Evolutionary conservation across 2,329 filamentous ascomycete genomes (phyloP), one percentile per base, ranked within the genome.

Genomic region (Penicillium rolfsii): DNA sequence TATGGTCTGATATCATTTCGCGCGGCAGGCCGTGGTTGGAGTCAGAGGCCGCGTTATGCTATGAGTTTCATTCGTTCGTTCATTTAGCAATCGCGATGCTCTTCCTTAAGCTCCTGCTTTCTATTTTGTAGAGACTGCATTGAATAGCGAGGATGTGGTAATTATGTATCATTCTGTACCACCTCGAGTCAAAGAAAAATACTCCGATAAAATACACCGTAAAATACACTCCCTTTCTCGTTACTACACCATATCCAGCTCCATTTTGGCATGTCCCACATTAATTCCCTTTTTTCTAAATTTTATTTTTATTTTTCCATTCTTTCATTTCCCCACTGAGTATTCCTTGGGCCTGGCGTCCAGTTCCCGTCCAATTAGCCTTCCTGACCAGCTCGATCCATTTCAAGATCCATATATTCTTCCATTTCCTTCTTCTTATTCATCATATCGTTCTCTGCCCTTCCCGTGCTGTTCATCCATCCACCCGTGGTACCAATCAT

Each of bases 401-500:
- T 11, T 11, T 30, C 5, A 5, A 30, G 45, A 48, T 48, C 45
- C 45, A 48, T 48, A 8, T 8, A n/a, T 12, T 9, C 24, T n/a
- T 9, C 45, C 26, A 48, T 48, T 46, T 46, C 24, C 38, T 40
- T 12, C 43, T 16, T 46, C 41, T 45, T 45, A 45, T 45, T 26
- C 41, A 48, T 33, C 45, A 11, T 19, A 9, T 33, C 28, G 14
- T 48, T 28, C 14, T 4, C 30, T 30, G 7, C 28, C 28, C 48
- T 50, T 50, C 28, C 48, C 48, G 30, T 33, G 48, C 28, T 19
- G n/a, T 12, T 50, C 36, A 52, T 52, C 58, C 58, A 62, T 59
- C 67, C 65, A 69, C 48, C 60, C 38, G 22, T 58, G 35, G 46
- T 54, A 60, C 66, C 66, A 70, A 70, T 71, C 62, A 66, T 45